Evolutionary conservation across 495 filamentous ascomycete genomes (phyloP).

Genomic region (Hypomontagnella submonticulosa): DNA sequence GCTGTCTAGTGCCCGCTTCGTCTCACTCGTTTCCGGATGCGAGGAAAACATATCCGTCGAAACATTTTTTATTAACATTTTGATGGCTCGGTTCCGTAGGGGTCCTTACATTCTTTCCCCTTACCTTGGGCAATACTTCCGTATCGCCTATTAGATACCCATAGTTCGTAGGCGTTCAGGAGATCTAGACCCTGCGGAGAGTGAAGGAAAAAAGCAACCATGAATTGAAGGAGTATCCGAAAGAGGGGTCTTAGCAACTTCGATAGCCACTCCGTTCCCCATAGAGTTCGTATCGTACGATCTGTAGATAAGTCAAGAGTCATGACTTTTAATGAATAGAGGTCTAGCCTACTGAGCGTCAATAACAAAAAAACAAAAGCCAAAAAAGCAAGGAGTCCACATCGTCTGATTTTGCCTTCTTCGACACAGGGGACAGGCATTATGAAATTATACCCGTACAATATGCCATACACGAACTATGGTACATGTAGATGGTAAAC

Average conservation of each 20-base stretch:
- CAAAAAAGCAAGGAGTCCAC: background rate
- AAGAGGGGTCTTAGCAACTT: conserved; percentile 10
- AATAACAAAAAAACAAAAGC: too few relatives aligned
- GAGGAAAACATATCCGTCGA: conserved; percentile 35
- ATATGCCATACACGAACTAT: conserved; percentile 1
- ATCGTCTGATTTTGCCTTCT: background rate
- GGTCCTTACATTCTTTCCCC: conserved; percentile 17
- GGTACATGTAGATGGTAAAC: conserved; percentile 22
- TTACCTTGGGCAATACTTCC: conserved; percentile 24
- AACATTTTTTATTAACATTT: conserved; percentile 25
- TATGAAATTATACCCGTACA: background rate
- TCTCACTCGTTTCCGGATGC: conserved; percentile 35
- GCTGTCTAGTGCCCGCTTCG: conserved; percentile 22
- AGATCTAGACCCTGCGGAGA: conserved; percentile 22
- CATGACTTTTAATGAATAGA: too few relatives aligned
- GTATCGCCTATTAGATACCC: conserved; percentile 33
- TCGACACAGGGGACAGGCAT: conserved; percentile 3
- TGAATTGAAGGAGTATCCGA: conserved; percentile 16
- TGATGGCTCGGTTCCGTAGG: conserved; percentile 19
- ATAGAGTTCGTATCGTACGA: too few relatives aligned
- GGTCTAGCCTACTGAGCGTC: too few relatives aligned
- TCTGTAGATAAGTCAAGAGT: too few relatives aligned
- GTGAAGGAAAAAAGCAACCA: conserved; percentile 17
- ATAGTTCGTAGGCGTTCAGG: conserved; percentile 7
- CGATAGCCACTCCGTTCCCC: too few relatives aligned